Base-by-base conservation (phyloP, 176 grass and related monocot species). In the Tillandsia fasciculata region DNA sequence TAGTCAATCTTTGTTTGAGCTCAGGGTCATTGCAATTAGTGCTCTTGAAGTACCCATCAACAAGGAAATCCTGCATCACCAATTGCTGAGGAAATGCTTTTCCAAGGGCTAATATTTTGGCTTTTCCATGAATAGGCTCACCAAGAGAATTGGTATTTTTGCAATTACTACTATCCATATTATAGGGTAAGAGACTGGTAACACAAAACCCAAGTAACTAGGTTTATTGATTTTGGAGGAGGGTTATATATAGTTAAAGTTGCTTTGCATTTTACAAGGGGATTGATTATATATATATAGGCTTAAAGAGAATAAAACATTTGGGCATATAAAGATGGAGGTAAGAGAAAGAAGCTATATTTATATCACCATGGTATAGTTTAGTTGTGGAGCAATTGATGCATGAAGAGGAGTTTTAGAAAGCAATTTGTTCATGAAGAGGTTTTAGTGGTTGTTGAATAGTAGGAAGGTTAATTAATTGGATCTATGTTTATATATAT, bases 21-120 rank as follows among this genome's bases (percentile, higher is more conserved):
- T 83, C 83, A 0, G 70, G 84, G 56, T 95, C 87, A 15, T 86
- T 56, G 69, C 87, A 90, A 20, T 90, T 90, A 52, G 91, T 95
- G 81, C 80, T 87, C 79, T 81, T 90, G 81, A 87, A 90, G 84
- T 87, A 95, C 9, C 86, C 86, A 27, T 95, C 87, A 0, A 87
- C 87, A 52, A 95, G 70, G 76, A 75, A 84, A 51, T 87, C 91
- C 11, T 95, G 87, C 75, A 94, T 87, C 12, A 94, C 75, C 2
- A 94, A 76, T 76, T 90, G 84, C 66, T 85, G 87, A 2, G 87
- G 91, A 72, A 94, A 89, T 47, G 80, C 90, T 53, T 89, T 88
- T 26, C 91, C 91, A 10, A 95, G 81, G 57, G 91, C 87, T 2
- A 95, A 68, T 74, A 90, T 95, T 12, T 75, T 86, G 12, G 91